Percentiles rank a stretch among this genome's conserved stretches.
Conservation (phyloP, 192 early-diverging fungal genomes). For the Linnemannia zychae region DNA sequence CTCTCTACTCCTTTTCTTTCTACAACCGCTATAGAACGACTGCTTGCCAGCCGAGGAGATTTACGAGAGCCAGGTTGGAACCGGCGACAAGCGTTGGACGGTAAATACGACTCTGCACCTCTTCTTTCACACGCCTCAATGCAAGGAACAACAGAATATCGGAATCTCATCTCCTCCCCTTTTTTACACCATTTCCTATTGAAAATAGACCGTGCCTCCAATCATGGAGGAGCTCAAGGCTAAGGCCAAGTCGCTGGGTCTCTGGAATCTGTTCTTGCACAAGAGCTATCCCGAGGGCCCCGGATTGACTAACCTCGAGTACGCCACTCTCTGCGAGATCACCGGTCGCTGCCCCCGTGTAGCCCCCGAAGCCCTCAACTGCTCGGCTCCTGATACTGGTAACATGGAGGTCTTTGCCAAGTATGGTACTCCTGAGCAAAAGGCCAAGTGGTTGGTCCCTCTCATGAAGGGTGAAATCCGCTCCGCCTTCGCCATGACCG, state of each 20-base stretch:
- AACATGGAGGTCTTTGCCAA: conserved; percentile 99
- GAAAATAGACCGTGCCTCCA: conserved; percentile 74
- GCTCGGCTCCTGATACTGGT: conserved; percentile 94
- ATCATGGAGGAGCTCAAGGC: conserved; percentile 90
- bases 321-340: conserved; percentile 90
- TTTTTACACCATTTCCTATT: background rate
- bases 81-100: conserved; percentile 87
- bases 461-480: conserved; percentile 93
- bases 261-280: conserved; percentile 95
- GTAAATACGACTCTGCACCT: conserved; percentile 56
- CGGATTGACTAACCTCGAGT: conserved; percentile 94
- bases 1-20: background rate
- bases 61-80: conserved; percentile 80
- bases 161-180: conserved; percentile 1
- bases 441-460: conserved; percentile 82
- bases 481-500: conserved; percentile 98
- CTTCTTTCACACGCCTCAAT: background rate
- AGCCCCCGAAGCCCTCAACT: conserved; percentile 94
- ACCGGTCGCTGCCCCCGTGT: conserved; percentile 82
- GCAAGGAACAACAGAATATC: background rate
- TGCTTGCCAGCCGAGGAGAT: conserved; percentile 94
- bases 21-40: conserved; percentile 71
- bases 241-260: conserved; percentile 85
- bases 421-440: conserved; percentile 89
- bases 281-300: conserved; percentile 83